Conservation (phyloP, 768 basidiomycete genomes). For the Mycena floridula region DNA sequence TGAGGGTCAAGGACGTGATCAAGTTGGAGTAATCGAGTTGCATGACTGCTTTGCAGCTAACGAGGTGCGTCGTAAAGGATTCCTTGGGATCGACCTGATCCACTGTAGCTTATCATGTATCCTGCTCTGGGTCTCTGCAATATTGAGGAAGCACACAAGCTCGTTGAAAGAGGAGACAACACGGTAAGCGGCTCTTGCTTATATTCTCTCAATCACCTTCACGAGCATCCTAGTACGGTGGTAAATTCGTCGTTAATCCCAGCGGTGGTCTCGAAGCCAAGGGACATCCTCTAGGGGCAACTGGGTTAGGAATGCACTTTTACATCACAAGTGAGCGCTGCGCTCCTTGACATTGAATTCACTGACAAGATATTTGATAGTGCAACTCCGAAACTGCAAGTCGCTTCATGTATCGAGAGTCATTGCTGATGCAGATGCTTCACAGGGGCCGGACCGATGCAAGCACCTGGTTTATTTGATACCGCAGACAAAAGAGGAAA, state of each 20-base stretch:
- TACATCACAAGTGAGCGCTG: slow-evolving; percentile 64
- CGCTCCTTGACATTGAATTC: slow-evolving; percentile 1
- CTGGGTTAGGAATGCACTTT: slow-evolving; percentile 83
- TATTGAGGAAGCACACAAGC: slow-evolving; percentile 59
- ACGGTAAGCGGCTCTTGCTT: slow-evolving; percentile 58
- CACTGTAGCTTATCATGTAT: slow-evolving; percentile 66
- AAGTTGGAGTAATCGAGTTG: slow-evolving; percentile 80
- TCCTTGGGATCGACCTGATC: neutral
- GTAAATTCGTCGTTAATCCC: slow-evolving; percentile 81
- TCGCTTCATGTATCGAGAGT: neutral
- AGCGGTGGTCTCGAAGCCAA: slow-evolving; percentile 87
- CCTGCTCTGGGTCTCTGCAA: slow-evolving; percentile 72
- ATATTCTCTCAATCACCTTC: no score
- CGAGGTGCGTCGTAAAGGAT: slow-evolving; percentile 51
- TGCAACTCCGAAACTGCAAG: slow-evolving; percentile 71
- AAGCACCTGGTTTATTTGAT: slow-evolving; percentile 66
- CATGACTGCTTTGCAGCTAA: slow-evolving; percentile 86
- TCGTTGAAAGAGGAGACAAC: slow-evolving; percentile 74
- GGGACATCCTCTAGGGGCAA: slow-evolving; percentile 81
- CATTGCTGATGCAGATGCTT: neutral
- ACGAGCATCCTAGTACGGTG: slow-evolving; percentile 52
- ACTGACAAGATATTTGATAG: slow-evolving; percentile 22
- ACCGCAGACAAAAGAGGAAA: slow-evolving; percentile 61
- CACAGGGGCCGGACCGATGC: slow-evolving; percentile 81
- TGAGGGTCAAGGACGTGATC: slow-evolving; percentile 55